Conservation (phyloP, 164 flowering plant species). For the Liriodendron chinense region DNA sequence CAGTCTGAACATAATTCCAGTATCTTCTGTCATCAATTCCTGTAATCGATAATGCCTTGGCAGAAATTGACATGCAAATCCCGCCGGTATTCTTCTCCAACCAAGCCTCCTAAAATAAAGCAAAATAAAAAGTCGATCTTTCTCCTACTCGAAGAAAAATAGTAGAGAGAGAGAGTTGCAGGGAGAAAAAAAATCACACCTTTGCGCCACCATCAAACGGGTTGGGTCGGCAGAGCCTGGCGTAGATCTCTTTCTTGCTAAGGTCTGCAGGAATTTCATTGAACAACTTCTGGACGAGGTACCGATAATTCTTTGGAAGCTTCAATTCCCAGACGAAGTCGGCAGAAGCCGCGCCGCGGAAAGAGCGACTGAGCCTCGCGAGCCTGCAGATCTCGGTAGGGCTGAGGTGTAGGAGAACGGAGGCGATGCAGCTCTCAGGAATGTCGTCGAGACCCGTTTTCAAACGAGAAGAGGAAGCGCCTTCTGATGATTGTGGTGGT, state of each 20-base stretch:
- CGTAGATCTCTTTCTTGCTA: constrained; percentile 61
- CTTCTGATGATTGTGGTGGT: neutral
- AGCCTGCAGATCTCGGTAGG: constrained; percentile 72
- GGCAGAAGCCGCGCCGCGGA: constrained; percentile 76
- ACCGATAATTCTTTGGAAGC: constrained; percentile 57
- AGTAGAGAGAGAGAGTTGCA: neutral
- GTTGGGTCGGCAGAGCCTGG: constrained; percentile 45
- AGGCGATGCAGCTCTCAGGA: constrained; percentile 82
- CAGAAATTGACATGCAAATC: constrained; percentile 66
- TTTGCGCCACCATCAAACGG: constrained; percentile 54
- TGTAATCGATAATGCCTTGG: constrained; percentile 69
- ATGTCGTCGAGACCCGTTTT: constrained; percentile 60
- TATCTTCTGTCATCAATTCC: constrained; percentile 98
- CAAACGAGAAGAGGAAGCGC: neutral
- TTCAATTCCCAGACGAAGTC: constrained; percentile 93
- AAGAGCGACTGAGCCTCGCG: constrained; percentile 62
- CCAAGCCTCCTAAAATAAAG: constrained; percentile 61
- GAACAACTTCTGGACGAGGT: constrained; percentile 36
- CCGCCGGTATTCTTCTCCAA: constrained; percentile 67
- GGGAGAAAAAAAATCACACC: constrained; percentile 37
- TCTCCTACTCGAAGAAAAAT: neutral
- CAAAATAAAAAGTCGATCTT: neutral
- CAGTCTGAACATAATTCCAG: constrained; percentile 77
- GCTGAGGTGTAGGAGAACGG: constrained; percentile 45
- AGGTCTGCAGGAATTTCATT: constrained; percentile 26